These are phyloP conservation scores for Coniochaeta sp. DNA, from an alignment of 2,329 filamentous ascomycete genomes.

Conservation along the genomic window DNA sequence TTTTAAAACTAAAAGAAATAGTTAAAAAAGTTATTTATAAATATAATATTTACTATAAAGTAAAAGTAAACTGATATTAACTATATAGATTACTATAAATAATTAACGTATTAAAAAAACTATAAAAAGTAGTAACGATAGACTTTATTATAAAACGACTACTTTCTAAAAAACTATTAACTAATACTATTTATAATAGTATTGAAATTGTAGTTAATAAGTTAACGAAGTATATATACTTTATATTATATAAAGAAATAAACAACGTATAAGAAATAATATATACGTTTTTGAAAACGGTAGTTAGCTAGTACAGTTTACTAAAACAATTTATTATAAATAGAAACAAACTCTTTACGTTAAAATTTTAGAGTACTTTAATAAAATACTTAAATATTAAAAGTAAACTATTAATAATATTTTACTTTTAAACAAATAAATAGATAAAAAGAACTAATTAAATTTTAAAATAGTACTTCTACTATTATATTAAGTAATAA, in stretches of 20 bases:
- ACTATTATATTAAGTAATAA: conserved; percentile 6
- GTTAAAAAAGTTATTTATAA: neutral
- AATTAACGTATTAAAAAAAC: neutral
- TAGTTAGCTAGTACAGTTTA: conserved; percentile 1
- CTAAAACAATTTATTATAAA: conserved; percentile 5
- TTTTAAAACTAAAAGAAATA: neutral
- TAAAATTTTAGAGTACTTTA: neutral
- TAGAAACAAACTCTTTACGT: conserved; percentile 6
- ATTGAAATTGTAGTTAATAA: neutral
- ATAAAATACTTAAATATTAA: conserved; percentile 5
- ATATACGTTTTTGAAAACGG: neutral
- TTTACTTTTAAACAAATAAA: conserved; percentile 6
- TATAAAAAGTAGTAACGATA: neutral
- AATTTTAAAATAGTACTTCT: conserved; percentile 6
- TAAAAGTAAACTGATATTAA: neutral
- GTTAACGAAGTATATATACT: conserved; percentile 2
- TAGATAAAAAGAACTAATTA: conserved; percentile 7
- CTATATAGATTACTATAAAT: neutral
- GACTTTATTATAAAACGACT: neutral
- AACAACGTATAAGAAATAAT: conserved; percentile 1
- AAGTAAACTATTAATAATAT: conserved; percentile 2
- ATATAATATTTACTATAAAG: neutral
- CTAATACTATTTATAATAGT: neutral
- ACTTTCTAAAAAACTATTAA: neutral
- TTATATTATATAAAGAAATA: conserved; percentile 1